Evolutionary conservation across 768 basidiomycete species (phyloP), one percentile per base, ranked within the genome.

Genomic region (Boletus eberwhitei): DNA sequence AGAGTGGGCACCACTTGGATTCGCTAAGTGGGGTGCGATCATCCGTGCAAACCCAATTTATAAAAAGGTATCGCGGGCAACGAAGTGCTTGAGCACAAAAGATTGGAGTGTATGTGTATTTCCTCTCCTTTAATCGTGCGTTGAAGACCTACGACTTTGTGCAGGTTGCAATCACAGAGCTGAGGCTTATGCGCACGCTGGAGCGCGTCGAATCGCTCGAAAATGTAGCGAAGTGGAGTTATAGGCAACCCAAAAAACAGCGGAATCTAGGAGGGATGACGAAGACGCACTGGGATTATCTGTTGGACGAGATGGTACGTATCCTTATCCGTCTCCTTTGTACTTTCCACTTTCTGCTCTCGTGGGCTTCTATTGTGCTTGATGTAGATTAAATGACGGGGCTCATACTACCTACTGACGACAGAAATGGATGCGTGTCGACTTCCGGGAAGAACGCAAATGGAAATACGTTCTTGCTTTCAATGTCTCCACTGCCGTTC

Each of bases 351-450:
- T 19, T 53, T 22, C 44, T 39, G 17, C 37, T 40, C 24, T 43
- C 14, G 46, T 36, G 47, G 36, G n/a, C 38, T 39, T 39, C 24
- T 35, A 22, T 26, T 39, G 8, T 53, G 34, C 22, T 36, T 48
- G 39, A 32, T 46, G 19, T 22, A 13, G 38, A 43, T 41, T 32
- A 41, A 14, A 22, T 41, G 26, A 42, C 0, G 26, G 37, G 14
- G 24, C 65, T 68, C 41, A 63, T 48, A 44, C n/a, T 22, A 35
- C 41, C 44, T 48, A 44, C 58, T 35, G 16, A 52, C 21, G 37
- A 47, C 60, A 94, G 95, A 92, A 88, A 82, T 99, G 97, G 97
- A 88, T 99, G 83, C 88, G 92, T 26, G 82, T 83, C 36, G 97
- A 99, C 68, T 98, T 97, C 61, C 85, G 90, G 19, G 95, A 98